Evolutionary conservation across 345 rosid species (phyloP), one percentile per base, ranked within the genome.

Genomic region (Eucalyptus erythrocorys): DNA sequence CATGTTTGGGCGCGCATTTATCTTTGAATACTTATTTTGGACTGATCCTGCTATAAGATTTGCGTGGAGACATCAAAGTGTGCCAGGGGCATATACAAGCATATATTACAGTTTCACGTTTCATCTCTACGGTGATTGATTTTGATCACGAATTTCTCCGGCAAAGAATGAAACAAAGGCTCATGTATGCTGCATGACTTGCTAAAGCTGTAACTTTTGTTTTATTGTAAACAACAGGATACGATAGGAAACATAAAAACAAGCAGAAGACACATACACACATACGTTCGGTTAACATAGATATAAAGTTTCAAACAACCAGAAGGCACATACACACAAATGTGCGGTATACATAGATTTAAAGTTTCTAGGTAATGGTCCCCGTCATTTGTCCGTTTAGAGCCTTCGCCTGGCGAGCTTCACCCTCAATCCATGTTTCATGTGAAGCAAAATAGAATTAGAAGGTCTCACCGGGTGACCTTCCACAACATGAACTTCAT

Each of bases 361-460:
- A 50, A 16, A 50, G 8, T 50, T 49, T 85, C 32, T 30, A 21
- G 59, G 59, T n/a, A 32, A 19, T 30, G 7, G 0, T 49, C 87
- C 34, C 26, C 1, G 2, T 24, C 86, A 84, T 43, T 84, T 84
- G n/a, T 84, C 50, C 0, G 3, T n/a, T 84, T 45, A 45, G 14
- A 45, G 51, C 51, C 32, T 85, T 89, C 91, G 93, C 40, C 86
- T 88, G 30, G 87, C 15, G 85, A 95, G 87, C 22, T 66, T 94
- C 64, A 90, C 95, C 87, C 45, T 93, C 27, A 93, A 86, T 48
- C 95, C 95, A 88, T 93, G 90, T 88, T 91, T 92, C 94, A 91
- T 94, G 79, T 90, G 95, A 61, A 95, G 94, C 15, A 94, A 66
- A 64, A 92, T 68, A n/a, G 95, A 93, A 26, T 71, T 68, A 86